Evolutionary conservation across 306 rosid species (phyloP).

Genomic region (Vigna unguiculata): DNA sequence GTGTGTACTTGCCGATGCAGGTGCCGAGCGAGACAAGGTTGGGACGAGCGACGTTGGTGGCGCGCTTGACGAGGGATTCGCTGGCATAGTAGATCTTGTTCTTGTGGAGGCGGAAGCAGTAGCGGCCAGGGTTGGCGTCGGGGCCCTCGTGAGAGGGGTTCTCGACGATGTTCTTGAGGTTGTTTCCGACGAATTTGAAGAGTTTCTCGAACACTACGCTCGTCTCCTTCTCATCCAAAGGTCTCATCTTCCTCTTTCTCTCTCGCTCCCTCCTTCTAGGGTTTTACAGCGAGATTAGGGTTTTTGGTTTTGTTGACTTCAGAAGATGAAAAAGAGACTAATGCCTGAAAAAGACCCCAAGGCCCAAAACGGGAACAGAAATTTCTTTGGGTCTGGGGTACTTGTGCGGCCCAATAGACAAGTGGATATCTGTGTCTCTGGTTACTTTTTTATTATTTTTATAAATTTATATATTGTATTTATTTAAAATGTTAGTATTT

Average conservation of each 20-base stretch:
- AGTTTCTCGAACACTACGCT: constrained; percentile 83
- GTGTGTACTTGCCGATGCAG: constrained; percentile 91
- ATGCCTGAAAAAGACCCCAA: too few species aligned
- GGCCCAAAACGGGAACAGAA: background rate
- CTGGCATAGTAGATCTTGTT: constrained; percentile 78
- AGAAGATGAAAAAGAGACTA: too few species aligned
- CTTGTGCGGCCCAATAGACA: background rate
- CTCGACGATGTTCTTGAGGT: constrained; percentile 83
- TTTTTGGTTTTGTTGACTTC: background rate
- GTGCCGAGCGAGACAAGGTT: constrained; percentile 76
- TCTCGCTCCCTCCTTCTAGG: background rate
- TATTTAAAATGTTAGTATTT: too few species aligned
- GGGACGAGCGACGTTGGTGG: constrained; percentile 75
- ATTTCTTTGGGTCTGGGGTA: background rate
- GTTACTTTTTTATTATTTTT: too few species aligned
- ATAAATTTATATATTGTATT: too few species aligned
- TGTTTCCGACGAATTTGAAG: constrained; percentile 87
- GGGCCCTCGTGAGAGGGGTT: constrained; percentile 95
- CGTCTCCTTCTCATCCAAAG: constrained; percentile 81
- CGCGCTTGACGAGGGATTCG: constrained; percentile 85
- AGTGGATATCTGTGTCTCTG: too few species aligned
- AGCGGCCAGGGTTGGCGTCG: constrained; percentile 69
- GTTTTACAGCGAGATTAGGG: constrained; percentile 29
- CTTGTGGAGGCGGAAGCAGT: constrained; percentile 92
- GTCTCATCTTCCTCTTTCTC: constrained; percentile 61